A percentile compares a stretch with the other conserved stretches of the same genome.
These are phyloP conservation scores for Purshia tridentata DNA, from an alignment of 306 rosid species.

Conservation along the genomic window DNA sequence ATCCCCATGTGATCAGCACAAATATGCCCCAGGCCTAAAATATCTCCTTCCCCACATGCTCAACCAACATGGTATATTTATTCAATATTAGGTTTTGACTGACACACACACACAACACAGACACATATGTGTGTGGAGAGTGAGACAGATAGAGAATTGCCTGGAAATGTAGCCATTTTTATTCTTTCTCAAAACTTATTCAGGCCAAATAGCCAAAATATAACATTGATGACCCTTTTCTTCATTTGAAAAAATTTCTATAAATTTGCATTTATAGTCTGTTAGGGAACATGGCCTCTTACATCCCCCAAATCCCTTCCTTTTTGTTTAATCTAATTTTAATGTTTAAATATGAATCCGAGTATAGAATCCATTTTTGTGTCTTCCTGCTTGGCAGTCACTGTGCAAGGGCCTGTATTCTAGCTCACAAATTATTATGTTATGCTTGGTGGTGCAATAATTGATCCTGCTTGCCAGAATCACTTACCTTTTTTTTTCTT, in stretches of 20 bases:
- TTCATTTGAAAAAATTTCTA: not conserved
- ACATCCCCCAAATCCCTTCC: not conserved
- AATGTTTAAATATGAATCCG: slow-evolving; percentile 1
- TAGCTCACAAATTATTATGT: not conserved
- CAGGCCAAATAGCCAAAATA: not conserved
- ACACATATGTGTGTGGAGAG: not conserved
- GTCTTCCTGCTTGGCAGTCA: slow-evolving; percentile 4
- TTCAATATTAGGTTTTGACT: slow-evolving; percentile 5
- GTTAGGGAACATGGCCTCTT: slow-evolving; percentile 17
- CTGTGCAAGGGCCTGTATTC: slow-evolving; percentile 1
- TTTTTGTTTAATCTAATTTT: slow-evolving; percentile 1
- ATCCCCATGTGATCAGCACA: slow-evolving; percentile 43
- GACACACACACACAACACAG: not conserved
- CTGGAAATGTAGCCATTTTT: slow-evolving; percentile 1
- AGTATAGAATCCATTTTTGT: not conserved
- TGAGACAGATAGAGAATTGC: not conserved
- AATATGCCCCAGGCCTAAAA: slow-evolving; percentile 3
- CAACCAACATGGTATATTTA: slow-evolving; percentile 6
- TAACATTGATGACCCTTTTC: not conserved
- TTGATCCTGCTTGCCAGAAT: not conserved
- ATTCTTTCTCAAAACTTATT: too few relatives aligned
- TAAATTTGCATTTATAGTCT: slow-evolving; percentile 11
- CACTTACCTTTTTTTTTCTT: too few relatives aligned
- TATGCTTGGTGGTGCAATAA: not conserved
- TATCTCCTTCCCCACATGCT: slow-evolving; percentile 49